Conservation (phyloP, 805 yeast genomes). For the Helenozyma rhizophorensis region DNA sequence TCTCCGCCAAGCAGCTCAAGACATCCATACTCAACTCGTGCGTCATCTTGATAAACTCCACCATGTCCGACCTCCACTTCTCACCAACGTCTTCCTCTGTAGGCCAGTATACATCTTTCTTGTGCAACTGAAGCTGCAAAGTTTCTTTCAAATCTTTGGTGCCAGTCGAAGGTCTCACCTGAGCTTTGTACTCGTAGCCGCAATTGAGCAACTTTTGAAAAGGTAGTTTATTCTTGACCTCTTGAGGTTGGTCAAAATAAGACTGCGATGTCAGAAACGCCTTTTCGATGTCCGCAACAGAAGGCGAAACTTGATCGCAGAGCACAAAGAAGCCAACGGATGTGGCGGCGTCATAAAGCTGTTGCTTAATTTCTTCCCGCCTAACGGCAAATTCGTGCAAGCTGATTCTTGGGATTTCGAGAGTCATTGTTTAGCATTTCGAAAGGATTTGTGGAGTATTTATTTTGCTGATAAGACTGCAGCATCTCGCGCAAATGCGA, state of each 20-base stretch:
- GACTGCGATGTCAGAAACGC: conserved; percentile 19
- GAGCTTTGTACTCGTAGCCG: conserved; percentile 29
- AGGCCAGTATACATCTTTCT: conserved; percentile 29
- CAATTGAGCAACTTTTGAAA: conserved; percentile 27
- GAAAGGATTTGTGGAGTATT: too few species aligned
- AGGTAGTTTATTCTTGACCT: conserved; percentile 24
- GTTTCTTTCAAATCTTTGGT: conserved; percentile 30
- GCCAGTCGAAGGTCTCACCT: conserved; percentile 32
- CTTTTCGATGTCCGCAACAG: conserved; percentile 21
- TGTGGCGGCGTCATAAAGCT: conserved; percentile 25
- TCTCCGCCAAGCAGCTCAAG: conserved; percentile 25
- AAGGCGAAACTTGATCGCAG: conserved; percentile 28
- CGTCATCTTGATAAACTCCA: conserved; percentile 16
- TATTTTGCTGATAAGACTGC: too few species aligned
- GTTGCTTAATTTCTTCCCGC: conserved; percentile 25
- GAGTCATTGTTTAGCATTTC: background rate
- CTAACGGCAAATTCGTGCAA: conserved; percentile 18
- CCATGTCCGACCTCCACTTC: conserved; percentile 15
- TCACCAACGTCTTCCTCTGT: conserved; percentile 21
- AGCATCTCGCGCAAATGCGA: too few species aligned
- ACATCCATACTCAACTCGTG: conserved; percentile 21
- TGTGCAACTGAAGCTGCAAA: conserved; percentile 26
- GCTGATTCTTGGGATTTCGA: conserved; percentile 24
- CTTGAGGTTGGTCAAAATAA: conserved; percentile 20
- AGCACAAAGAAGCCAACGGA: conserved; percentile 27